Base-by-base conservation (phyloP, 768 basidiomycete genomes). In the Suillus subaureus region DNA sequence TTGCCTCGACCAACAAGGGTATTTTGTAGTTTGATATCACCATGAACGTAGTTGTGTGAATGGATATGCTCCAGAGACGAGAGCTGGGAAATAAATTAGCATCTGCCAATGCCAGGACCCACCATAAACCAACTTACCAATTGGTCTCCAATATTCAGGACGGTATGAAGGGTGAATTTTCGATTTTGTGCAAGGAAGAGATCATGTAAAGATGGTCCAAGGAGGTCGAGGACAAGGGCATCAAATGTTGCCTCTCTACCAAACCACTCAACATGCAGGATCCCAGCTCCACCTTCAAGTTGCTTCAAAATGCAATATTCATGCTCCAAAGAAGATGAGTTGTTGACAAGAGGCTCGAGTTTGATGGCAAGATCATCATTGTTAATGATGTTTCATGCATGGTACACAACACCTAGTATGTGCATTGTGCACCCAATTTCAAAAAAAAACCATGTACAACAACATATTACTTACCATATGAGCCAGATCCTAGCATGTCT, bases 21-120 rank as follows among this genome's bases (percentile, higher is more conserved):
- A n/a, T 65, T 65, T 16, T 54, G 61, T 0, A n/a, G 64, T 35
- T 65, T 65, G 31, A 65, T 58, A 21, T 65, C 21, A 0, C n/a
- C 21, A 1, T 65, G 61, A 33, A 65, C 8, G 2, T 35, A 62
- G 31, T 55, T 54, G 11, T 26, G 31, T 2, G 8, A 52, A 26
- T 65, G 47, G 13, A 65, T 61, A 18, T 62, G 6, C 49, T 49
- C 49, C 5, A 49, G 49, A 49, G 13, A 49, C 13, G 11, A 51
- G 26, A 51, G 49, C 23, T 51, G 6, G 26, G 26, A 51, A 28
- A 51, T 16, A 51, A 0, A 2, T 51, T 28, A 51, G 49, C 15
- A 51, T 51, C 26, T 7, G 7, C 3, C 6, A 23, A 4, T 15
- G 13, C 15, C 6, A 51, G 2, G 4, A 28, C 9, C 43, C 6